A percentile compares a stretch with the other conserved stretches of the same genome.
phyloP scores from a whole-genome alignment of 345 rosid species.

The Gossypium raimondii region DNA sequence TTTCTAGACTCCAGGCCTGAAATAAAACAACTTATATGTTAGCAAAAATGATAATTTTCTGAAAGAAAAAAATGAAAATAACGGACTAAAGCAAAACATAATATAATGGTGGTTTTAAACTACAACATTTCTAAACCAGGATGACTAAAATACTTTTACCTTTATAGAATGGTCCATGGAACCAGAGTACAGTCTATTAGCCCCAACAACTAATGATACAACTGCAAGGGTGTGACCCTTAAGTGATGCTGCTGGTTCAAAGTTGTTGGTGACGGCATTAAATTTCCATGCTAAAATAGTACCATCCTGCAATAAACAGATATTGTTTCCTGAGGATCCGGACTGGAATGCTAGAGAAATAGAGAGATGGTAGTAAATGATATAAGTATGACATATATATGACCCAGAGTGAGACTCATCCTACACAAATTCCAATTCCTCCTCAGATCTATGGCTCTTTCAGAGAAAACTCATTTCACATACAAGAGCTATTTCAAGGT shows the following conservation, averaged over 20 bases:
- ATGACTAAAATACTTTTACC: constrained; percentile 34
- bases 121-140: not conserved
- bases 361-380: not conserved
- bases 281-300: constrained; percentile 85
- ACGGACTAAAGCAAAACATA: not conserved
- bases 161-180: constrained; percentile 88
- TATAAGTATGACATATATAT: not conserved
- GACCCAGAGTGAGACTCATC: not conserved
- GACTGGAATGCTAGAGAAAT: not conserved
- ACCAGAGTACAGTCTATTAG: constrained; percentile 87
- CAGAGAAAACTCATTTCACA: not conserved
- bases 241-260: constrained; percentile 86
- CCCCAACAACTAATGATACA: constrained; percentile 83
- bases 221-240: constrained; percentile 68
- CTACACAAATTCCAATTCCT: not conserved
- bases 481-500: not conserved
- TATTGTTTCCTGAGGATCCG: not conserved
- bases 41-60: not conserved
- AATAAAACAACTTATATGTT: constrained; percentile 10
- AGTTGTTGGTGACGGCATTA: constrained; percentile 53
- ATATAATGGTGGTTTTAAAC: too few relatives aligned
- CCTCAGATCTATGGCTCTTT: not conserved
- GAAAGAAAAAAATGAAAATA: not conserved
- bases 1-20: constrained; percentile 91
- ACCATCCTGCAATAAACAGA: constrained; percentile 60